Base-by-base conservation (phyloP, 192 early-diverging fungal genomes). In the Coemansia sp. region DNA sequence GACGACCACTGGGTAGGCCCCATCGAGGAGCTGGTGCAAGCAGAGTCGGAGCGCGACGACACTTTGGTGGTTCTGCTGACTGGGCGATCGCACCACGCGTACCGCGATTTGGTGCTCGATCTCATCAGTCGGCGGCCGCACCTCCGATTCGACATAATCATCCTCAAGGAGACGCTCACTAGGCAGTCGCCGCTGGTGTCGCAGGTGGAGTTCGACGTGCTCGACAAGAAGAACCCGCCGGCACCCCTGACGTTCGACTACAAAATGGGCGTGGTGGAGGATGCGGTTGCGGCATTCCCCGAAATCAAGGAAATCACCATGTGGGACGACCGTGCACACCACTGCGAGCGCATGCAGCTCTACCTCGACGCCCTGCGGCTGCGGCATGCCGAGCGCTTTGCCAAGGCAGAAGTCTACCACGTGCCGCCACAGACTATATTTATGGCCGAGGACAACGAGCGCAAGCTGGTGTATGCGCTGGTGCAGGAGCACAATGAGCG, bases 251-350 rank as follows among this genome's bases (percentile, higher is more conserved):
- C 87, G 14, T 87, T 89, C 67, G 82, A 84, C 59, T 86, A 86
- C 62, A 89, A 89, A 46, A 82, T 85, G 74, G 68, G 78, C 27
- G 85, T 89, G 39, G 64, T 89, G 4, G 85, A 89, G 61, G 83
- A 87, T 31, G 46, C 82, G 1, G 60, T 87, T 8, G 62, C 71
- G 6, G 86, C 83, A 20, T 84, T 86, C 41, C 85, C 87, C 0
- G 70, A 29, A 9, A 79, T 85, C 66, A 54, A 60, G 0, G 49
- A 82, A 17, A 81, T 89, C 32, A 40, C 53, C 46, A 84, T 89
- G 62, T 89, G 86, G 86, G 87, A 89, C 51, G 87, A 89, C 51
- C 86, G 87, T 12, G 60, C 65, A 0, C 68, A 86, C 20, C 86
- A 88, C 41, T 77, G 75, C 45, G 65, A 69, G 37, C 58, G 61